Evolutionary conservation across 495 filamentous ascomycete genomes (phyloP).

Genomic region (Penicillium manginii): DNA sequence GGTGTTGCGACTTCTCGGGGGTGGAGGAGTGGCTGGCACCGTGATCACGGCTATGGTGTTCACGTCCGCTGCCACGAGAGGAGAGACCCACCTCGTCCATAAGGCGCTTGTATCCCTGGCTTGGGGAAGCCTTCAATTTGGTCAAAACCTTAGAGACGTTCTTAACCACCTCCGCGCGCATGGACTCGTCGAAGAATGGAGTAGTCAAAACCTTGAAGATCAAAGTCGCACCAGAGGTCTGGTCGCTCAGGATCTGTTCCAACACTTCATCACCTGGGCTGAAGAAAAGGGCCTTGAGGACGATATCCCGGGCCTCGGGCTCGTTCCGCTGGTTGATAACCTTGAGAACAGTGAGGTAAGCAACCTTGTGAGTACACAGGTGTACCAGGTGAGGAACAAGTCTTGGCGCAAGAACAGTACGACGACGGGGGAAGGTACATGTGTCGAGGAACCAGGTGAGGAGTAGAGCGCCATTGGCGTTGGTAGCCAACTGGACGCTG

Average conservation of each 20-base stretch:
- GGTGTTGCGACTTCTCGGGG: constrained; percentile 52
- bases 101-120: constrained; percentile 95
- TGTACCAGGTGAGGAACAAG: constrained; percentile 96
- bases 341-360: constrained; percentile 95
- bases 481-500: constrained; percentile 94
- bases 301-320: constrained; percentile 87
- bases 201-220: constrained; percentile 99
- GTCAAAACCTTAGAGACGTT: constrained; percentile 88
- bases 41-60: constrained; percentile 48
- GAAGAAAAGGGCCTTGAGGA: constrained; percentile 94
- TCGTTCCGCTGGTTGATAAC: constrained; percentile 98
- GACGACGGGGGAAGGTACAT: constrained; percentile 90
- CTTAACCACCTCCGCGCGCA: constrained; percentile 84
- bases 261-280: constrained; percentile 83
- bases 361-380: constrained; percentile 98
- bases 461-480: constrained; percentile 91
- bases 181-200: constrained; percentile 93
- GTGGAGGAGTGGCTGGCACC: constrained; percentile 41
- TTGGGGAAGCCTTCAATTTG: constrained; percentile 87
- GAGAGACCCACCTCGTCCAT: constrained; percentile 97
- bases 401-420: constrained; percentile 88
- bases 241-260: constrained; percentile 89
- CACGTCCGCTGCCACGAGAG: constrained; percentile 56
- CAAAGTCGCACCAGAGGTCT: constrained; percentile 88
- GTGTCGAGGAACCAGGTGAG: constrained; percentile 99